Evolutionary conservation across 2,329 filamentous ascomycete genomes (phyloP), one percentile per base, ranked within the genome.

Genomic region (Verticillium albo-atrum): DNA sequence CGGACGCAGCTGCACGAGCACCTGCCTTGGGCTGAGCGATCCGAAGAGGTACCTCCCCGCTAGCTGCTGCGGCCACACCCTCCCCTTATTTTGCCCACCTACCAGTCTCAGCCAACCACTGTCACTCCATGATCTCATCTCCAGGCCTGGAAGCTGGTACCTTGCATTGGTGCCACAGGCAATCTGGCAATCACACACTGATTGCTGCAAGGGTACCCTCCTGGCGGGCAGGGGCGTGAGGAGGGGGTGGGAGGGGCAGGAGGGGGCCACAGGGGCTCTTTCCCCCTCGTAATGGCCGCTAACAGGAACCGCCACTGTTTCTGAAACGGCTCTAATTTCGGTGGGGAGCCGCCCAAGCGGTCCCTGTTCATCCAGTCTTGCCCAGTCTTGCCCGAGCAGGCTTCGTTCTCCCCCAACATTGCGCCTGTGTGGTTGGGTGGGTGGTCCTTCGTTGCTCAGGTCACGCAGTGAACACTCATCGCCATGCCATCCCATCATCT

Each of bases 271-370:
- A 23, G 20, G 42, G 42, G 42, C 20, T 50, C 42, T 12, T 50
- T 4, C 47, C 50, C 51, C 51, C 50, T 60, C 20, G 59, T 59
- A 61, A 61, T 61, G 57, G 52, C 55, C 61, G 51, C 57, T 60
- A 62, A 54, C 58, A 34, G 23, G 30, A 28, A 23, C 56, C 50
- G 42, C 50, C 27, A 57, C 50, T 57, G 56, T 52, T 52, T 59
- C 58, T 64, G 62, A 64, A 64, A 64, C 62, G 52, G 57, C 58
- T 54, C 62, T 61, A 64, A 64, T 64, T 51, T 64, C 59, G 59
- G 62, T 62, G 61, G 61, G 53, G 58, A 61, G 55, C 60, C 55
- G 62, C 42, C 30, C 25, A 47, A 42, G 35, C 30, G 54, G 23
- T 47, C 17, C 52, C 53, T 26, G 54, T 64, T 64, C 61, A 56